A percentile compares a stretch with the other conserved stretches of the same genome.
phyloP scores from a whole-genome alignment of 75 land plant genomes.

The Chamaecyparis obtusa region DNA sequence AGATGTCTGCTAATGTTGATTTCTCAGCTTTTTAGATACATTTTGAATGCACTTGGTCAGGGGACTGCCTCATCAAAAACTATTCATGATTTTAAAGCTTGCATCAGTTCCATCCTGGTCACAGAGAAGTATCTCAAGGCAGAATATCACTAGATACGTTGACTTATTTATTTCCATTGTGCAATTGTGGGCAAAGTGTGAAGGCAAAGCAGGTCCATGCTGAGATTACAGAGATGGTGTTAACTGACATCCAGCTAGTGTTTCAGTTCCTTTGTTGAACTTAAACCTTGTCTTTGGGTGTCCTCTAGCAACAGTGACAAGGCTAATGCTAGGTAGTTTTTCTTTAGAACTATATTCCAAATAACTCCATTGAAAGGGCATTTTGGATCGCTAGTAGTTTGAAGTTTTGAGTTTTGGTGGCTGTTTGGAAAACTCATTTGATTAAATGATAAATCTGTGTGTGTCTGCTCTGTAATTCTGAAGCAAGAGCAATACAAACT shows the following conservation, averaged over 20 bases:
- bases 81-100: neutral
- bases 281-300: neutral
- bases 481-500: neutral
- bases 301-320: neutral
- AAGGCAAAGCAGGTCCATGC: neutral
- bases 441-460: neutral
- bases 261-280: neutral
- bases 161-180: neutral
- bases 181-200: neutral
- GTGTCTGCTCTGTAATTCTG: neutral
- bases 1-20: neutral
- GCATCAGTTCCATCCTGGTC: neutral
- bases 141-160: neutral
- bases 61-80: neutral
- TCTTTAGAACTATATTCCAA: neutral
- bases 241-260: neutral
- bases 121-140: neutral
- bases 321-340: neutral
- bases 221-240: neutral
- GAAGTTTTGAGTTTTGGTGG: neutral
- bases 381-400: neutral
- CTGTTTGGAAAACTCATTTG: neutral
- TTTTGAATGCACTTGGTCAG: neutral
- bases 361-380: neutral
- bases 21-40: neutral